Base-by-base conservation (phyloP, 2,329 filamentous ascomycete species). In the Mycocentrospora acerina region DNA sequence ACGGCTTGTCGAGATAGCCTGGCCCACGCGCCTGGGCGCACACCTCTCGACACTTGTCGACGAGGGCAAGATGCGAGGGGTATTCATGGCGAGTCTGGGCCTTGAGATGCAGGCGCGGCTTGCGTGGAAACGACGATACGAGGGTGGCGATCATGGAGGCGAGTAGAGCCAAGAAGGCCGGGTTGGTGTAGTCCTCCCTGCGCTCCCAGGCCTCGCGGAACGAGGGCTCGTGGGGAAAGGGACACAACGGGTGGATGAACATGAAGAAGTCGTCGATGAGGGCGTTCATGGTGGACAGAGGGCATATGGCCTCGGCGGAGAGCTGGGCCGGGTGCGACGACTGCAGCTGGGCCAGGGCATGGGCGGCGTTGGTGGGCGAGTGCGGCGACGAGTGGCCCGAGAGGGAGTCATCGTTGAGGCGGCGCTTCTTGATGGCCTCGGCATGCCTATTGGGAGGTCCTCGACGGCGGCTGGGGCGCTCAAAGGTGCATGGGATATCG, bases 261-360 rank as follows among this genome's bases (percentile, higher is more conserved):
- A 83, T 88, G 68, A 90, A 90, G 74, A 88, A 90, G 69, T 90
- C 86, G 62, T 90, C 84, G 40, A 90, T 79, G 12, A 90, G 73
- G 2, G 84, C 75, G 54, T 85, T 77, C 35, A 90, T 70, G 9
- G 84, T 80, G 7, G 80, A 77, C 64, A 84, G 74, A 0, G 86
- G 83, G 27, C 84, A 86, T 45, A 90, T 89, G 2, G 79, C 73
- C 59, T 90, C 86, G 32, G 83, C 76, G 3, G 78, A 79, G 8
- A 78, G 63, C 28, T 71, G 67, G 14, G 59, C 57, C 13, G 74
- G 67, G 4, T 70, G 66, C 43, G 71, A 69, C 12, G 71, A 69
- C 22, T 72, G 68, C 27, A 77, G 70, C 32, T 74, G 70, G 19
- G 75, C 72, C 15, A 78, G 68, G 22, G 75, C 74, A 40, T 78